Evolutionary conservation across 306 rosid species (phyloP), one percentile per base, ranked within the genome.

Genomic region (Canavalia ensiformis): DNA sequence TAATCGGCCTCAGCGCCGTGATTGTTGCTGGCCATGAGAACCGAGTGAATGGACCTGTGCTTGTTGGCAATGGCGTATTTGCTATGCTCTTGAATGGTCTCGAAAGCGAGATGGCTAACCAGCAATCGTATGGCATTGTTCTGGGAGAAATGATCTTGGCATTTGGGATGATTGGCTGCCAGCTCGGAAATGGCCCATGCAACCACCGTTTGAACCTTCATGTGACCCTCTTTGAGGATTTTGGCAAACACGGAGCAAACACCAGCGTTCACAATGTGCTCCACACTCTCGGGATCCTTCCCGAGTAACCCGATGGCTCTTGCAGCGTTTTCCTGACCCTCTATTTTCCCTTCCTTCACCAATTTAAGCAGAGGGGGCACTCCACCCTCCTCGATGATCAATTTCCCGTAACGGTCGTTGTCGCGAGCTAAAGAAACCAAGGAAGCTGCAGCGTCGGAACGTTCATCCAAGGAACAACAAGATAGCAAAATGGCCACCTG

Each of bases 41-140:
- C 79, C 0, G 97, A 86, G 60, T 92, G 93, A n/a, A 90, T 54
- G 0, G 91, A 83, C 82, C 84, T 86, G 1, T 89, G 90, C 41
- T 88, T 89, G 6, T 50, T 74, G 1, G 76, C 59, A 58, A 92
- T 87, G 7, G 85, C 34, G 47, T 92, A 92, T 78, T 87, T 90
- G 35, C 95, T 92, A 8, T 92, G 97, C 25, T 92, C 97, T 70
- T 89, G 92, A 74, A 92, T 92, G 4, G 95, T 92, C 44, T 92
- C 97, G 2, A 92, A 92, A 0, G 95, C 97, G 0, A 92, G 89
- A 75, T 91, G 97, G 73, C 97, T 91, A 3, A 91, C 95, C 0
- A 92, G 92, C 81, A 89, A 75, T 1, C 95, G 80, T 5, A 91
- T 91, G 1, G 86, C 94, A 8, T 92, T 89, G 84, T 91, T 91